Base-by-base conservation (phyloP, 2,329 filamentous ascomycete genomes). In the Xylaria hypoxylon region DNA sequence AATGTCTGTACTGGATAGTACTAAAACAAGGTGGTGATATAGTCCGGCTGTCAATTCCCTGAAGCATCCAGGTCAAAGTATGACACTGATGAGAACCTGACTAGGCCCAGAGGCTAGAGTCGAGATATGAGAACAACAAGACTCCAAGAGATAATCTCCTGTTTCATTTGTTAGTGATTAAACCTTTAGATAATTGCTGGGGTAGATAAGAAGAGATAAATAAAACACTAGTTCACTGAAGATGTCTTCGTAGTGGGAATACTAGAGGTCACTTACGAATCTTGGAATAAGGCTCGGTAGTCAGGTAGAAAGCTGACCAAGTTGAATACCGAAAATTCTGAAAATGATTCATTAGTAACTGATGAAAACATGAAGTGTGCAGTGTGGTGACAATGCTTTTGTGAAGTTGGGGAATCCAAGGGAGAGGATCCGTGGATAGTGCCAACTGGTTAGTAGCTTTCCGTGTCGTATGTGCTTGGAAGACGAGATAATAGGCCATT, bases 191-290 rank as follows among this genome's bases (percentile, higher is more conserved):
- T 2, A 2, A 26, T 19, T 47, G 8, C 19, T 15, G 13, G 17
- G 26, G 28, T 24, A 47, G 35, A 26, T 7, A 28, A 22, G 35
- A 19, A 35, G 6, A 22, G 5, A 35, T 31, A 24, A 4, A 8
- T 17, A 33, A 19, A 26, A 47, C 24, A 26, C 8, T 5, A 19
- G 13, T 42, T 0, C 19, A 35, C 1, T 35, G 8, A 2, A 8
- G 19, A 5, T 31, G 38, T 31, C 2, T 42, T 15, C 38, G 50
- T 26, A 38, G 17, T 44, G 26, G 5, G 6, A 26, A 51, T 33
- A 26, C 2, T 15, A 35, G 13, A 11, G 35, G 15, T 2, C 10
- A 61, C 57, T 57, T 56, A 65, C 62, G n/a, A n/a, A 38, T 40
- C 6, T 15, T 17, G 3, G 19, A 26, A 45, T 35, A 7, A 24